These are phyloP conservation scores for Cyclotella baltica DNA, from an alignment of 108 stramenopile species.

Conservation along the genomic window DNA sequence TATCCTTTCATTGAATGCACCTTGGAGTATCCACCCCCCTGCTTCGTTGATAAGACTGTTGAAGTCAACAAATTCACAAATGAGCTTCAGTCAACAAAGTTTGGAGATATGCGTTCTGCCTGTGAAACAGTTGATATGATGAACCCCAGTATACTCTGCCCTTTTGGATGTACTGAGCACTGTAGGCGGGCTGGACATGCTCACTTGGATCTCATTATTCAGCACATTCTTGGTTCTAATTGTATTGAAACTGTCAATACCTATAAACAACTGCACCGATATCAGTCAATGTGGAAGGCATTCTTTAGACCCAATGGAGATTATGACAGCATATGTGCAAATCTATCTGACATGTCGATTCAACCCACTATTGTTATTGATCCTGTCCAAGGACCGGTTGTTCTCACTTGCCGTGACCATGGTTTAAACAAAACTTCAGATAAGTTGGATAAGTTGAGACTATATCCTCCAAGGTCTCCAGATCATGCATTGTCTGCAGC, in stretches of 20 bases:
- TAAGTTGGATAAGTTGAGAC: no score
- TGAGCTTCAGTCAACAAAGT: background rate
- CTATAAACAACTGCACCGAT: background rate
- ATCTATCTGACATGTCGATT: background rate
- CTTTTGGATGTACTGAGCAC: slow-evolving; percentile 4
- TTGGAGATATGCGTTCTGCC: background rate
- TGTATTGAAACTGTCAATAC: background rate
- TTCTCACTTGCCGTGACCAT: no score
- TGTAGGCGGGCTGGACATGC: background rate
- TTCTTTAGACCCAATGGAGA: background rate
- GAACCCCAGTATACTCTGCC: background rate
- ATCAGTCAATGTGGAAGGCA: background rate
- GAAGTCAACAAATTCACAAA: background rate
- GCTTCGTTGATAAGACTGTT: background rate
- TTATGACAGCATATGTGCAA: background rate
- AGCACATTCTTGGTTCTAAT: background rate
- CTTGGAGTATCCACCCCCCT: background rate
- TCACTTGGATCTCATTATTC: background rate
- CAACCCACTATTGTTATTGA: background rate
- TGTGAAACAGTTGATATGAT: background rate
- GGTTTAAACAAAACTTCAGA: no score
- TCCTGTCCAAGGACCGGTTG: no score
- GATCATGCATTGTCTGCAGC: background rate
- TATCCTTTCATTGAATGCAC: background rate
- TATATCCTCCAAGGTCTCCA: background rate